Conservation (phyloP, 176 grass and related monocot species). For the Eragrostis nindensis region DNA sequence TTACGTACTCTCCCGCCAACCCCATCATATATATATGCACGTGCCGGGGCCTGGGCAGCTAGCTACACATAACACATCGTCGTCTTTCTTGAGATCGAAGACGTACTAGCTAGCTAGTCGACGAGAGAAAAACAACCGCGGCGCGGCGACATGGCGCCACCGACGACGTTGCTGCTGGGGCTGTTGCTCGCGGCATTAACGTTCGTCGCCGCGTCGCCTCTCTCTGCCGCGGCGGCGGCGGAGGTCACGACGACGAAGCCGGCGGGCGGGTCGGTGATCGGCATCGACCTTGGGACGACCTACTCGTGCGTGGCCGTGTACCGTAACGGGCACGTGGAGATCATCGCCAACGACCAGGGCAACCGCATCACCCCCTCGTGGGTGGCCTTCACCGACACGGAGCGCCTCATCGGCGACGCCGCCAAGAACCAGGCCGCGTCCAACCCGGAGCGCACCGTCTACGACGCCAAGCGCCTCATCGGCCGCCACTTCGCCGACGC, state of each 20-base stretch:
- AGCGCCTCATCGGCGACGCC: slow-evolving; percentile 56
- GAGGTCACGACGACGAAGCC: no score
- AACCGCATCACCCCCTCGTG: slow-evolving; percentile 78
- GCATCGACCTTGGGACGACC: background rate
- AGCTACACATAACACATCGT: no score
- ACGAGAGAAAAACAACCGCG: no score
- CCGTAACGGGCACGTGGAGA: slow-evolving; percentile 73
- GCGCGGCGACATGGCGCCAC: background rate
- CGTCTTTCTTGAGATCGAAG: no score
- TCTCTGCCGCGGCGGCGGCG: background rate
- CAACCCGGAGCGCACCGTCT: slow-evolving; percentile 60
- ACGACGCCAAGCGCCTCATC: slow-evolving; percentile 75
- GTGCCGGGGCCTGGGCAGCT: no score
- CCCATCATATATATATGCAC: no score
- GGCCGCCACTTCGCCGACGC: slow-evolving; percentile 57
- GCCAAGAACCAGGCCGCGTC: slow-evolving; percentile 78
- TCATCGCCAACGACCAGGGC: slow-evolving; percentile 90
- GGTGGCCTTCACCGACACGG: slow-evolving; percentile 71
- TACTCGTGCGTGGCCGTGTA: slow-evolving; percentile 32
- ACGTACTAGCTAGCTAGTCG: no score
- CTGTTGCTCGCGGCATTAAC: slow-evolving; percentile 8
- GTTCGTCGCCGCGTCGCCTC: slow-evolving; percentile 14
- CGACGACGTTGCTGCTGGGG: background rate
- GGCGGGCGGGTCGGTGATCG: background rate
- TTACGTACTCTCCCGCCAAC: no score